Conservation (phyloP, 208 protist genomes). For the Leishmania major region DNA sequence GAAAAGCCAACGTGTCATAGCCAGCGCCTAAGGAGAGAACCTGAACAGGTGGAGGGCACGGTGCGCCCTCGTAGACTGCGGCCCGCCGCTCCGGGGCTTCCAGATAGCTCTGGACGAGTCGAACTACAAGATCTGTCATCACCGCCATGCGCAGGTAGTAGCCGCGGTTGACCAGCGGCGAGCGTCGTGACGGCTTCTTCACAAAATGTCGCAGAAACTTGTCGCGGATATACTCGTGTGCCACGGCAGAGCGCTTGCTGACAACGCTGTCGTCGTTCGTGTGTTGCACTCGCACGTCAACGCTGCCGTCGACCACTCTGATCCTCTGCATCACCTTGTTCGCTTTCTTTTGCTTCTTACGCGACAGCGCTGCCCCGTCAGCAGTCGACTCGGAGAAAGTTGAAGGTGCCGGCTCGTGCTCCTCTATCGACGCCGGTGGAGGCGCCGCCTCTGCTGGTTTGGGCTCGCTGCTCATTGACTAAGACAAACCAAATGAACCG, state of each 20-base stretch:
- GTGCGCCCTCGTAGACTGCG: background rate
- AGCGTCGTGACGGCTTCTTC: slow-evolving; percentile 72
- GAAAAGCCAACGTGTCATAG: slow-evolving; percentile 87
- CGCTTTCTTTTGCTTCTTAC: slow-evolving; percentile 60
- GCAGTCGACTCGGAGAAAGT: background rate
- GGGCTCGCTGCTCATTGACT: background rate
- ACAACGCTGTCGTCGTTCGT: slow-evolving; percentile 93
- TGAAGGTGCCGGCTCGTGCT: background rate
- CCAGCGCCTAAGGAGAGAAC: slow-evolving; percentile 88
- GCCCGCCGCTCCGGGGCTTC: slow-evolving; percentile 2
- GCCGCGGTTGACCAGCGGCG: slow-evolving; percentile 89
- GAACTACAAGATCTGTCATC: slow-evolving; percentile 73
- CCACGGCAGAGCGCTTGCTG: slow-evolving; percentile 89
- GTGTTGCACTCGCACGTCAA: slow-evolving; percentile 84
- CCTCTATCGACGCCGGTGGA: background rate
- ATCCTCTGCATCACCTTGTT: slow-evolving; percentile 55
- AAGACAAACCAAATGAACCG: background rate
- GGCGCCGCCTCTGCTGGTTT: background rate
- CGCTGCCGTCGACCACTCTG: slow-evolving; percentile 40
- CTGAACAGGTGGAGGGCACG: slow-evolving; percentile 44
- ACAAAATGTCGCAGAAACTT: slow-evolving; percentile 85
- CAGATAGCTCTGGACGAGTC: slow-evolving; percentile 32
- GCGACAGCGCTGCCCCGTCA: slow-evolving; percentile 26
- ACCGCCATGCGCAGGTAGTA: slow-evolving; percentile 89
- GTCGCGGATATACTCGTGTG: slow-evolving; percentile 73